phyloP scores from a whole-genome alignment of 352 stramenopile genomes.

The Elongisporangium undulatum region DNA sequence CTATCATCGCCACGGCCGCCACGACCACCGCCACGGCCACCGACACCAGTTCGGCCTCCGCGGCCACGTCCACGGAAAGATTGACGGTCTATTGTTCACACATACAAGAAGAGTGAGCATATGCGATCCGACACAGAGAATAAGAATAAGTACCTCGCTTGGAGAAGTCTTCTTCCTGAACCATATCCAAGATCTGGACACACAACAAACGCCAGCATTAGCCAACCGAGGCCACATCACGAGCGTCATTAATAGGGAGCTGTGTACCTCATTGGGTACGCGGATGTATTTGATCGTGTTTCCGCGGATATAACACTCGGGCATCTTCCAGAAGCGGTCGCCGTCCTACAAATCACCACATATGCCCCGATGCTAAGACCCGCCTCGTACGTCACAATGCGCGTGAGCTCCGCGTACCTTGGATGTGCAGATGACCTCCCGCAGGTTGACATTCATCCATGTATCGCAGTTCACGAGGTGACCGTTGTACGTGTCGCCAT shows the following conservation, averaged over 20 bases:
- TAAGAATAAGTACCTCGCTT: constrained; percentile 48
- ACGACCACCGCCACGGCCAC: constrained; percentile 33
- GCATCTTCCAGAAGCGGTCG: constrained; percentile 97
- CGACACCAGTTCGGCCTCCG: constrained; percentile 49
- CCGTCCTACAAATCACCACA: constrained; percentile 74
- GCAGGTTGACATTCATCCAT: constrained; percentile 99
- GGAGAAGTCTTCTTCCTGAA: constrained; percentile 91
- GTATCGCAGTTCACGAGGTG: constrained; percentile 96
- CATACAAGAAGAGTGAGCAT: constrained; percentile 8
- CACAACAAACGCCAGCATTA: neutral
- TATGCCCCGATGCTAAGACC: neutral
- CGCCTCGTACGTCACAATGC: constrained; percentile 1
- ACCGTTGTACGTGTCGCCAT: constrained; percentile 98
- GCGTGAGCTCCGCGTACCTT: constrained; percentile 41
- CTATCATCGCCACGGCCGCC: constrained; percentile 38
- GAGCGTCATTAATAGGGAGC: neutral
- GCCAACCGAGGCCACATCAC: neutral
- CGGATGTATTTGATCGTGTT: constrained; percentile 99
- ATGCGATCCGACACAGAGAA: constrained; percentile 4
- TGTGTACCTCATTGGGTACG: constrained; percentile 92
- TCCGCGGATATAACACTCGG: constrained; percentile 97
- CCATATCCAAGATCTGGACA: constrained; percentile 90
- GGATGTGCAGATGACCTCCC: constrained; percentile 98
- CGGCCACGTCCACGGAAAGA: constrained; percentile 67
- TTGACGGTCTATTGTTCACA: constrained; percentile 49